Evolutionary conservation across 306 rosid genomes (phyloP).

Genomic region (Cucumis sativus): DNA sequence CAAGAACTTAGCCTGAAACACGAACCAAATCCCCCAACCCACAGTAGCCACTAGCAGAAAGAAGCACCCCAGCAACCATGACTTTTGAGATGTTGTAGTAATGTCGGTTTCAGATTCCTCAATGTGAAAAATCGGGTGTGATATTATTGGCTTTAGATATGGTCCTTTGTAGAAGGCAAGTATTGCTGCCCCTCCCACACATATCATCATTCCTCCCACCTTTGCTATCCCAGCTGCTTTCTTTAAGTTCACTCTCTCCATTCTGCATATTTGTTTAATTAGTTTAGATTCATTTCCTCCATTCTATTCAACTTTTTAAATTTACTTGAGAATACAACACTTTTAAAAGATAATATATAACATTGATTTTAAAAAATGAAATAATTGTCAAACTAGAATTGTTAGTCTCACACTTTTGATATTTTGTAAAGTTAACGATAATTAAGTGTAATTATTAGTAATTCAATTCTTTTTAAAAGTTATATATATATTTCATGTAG

Average conservation of each 20-base stretch:
- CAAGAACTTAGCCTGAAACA: conserved; percentile 21
- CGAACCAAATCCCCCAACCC: conserved; percentile 40
- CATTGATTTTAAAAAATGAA: too few relatives aligned
- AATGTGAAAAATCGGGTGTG: conserved; percentile 3
- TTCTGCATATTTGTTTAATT: not conserved
- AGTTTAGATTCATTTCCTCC: too few relatives aligned
- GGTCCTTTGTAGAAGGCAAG: conserved; percentile 53
- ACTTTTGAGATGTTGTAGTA: not conserved
- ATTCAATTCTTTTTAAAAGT: too few relatives aligned
- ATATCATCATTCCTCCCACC: conserved; percentile 28
- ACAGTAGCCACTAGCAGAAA: conserved; percentile 21
- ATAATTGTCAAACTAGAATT: too few relatives aligned
- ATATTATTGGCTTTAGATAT: conserved; percentile 11
- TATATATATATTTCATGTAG: too few relatives aligned
- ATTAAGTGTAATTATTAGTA: too few relatives aligned
- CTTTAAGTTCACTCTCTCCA: conserved; percentile 37
- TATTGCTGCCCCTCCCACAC: conserved; percentile 40
- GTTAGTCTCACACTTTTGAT: too few relatives aligned
- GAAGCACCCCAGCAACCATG: conserved; percentile 44
- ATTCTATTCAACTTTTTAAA: too few relatives aligned
- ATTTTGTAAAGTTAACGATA: too few relatives aligned
- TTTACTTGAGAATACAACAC: too few relatives aligned
- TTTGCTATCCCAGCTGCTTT: conserved; percentile 39
- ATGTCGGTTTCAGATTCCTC: not conserved
- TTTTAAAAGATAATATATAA: too few relatives aligned